Conservation (phyloP, 495 filamentous ascomycete species). For the Ramalina intermedia region DNA sequence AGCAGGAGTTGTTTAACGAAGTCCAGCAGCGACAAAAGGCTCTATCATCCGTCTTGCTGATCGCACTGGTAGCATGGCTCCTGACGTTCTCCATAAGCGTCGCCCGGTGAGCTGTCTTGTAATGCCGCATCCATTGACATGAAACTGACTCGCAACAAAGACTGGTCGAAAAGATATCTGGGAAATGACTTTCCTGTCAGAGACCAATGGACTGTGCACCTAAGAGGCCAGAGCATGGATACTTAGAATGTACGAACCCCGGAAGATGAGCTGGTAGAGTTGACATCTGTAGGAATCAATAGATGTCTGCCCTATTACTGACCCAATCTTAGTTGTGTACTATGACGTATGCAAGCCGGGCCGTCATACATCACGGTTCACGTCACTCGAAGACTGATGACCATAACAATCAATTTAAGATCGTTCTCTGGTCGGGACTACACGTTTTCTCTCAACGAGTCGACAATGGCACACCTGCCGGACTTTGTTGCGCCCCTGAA, state of each 20-base stretch:
- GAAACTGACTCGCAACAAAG: constrained; percentile 18
- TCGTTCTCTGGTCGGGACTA: not conserved
- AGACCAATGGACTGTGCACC: not conserved
- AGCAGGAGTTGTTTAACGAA: constrained; percentile 12
- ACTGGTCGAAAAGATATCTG: constrained; percentile 54
- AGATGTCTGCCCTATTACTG: not conserved
- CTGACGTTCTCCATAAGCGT: constrained; percentile 81
- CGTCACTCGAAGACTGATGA: not conserved
- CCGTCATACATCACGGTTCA: not conserved
- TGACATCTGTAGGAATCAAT: not conserved
- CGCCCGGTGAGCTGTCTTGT: constrained; percentile 42
- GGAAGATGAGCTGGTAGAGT: not conserved
- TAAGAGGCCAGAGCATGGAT: not conserved
- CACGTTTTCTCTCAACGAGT: not conserved
- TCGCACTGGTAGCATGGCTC: constrained; percentile 80
- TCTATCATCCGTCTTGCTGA: constrained; percentile 62
- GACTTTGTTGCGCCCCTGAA: constrained; percentile 28
- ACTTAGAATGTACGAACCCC: not conserved
- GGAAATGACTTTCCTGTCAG: not conserved
- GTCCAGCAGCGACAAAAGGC: constrained; percentile 63
- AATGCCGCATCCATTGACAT: not conserved
- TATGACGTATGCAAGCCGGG: not conserved
- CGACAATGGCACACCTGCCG: constrained; percentile 3
- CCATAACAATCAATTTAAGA: not conserved
- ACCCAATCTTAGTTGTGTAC: not conserved